Evolutionary conservation across 106 monocot genomes (phyloP).

Genomic region (Hemerocallis citrina): DNA sequence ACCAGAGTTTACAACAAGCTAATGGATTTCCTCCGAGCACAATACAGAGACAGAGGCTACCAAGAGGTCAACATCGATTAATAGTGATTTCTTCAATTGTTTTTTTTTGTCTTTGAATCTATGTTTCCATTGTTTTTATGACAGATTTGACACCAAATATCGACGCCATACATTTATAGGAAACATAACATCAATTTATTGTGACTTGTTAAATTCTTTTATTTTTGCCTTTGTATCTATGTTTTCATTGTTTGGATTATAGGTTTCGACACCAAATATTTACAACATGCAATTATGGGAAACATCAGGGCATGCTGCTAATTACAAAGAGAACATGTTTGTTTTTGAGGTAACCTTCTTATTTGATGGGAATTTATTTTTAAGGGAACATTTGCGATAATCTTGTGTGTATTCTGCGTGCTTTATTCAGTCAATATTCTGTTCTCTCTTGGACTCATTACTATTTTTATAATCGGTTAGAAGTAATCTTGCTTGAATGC

Average conservation of each 20-base stretch:
- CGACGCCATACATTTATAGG: conserved; percentile 99
- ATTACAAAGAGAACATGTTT: conserved; percentile 99
- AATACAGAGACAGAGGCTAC: conserved; percentile 89
- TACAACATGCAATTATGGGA: conserved; percentile 99
- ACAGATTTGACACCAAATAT: conserved; percentile 86
- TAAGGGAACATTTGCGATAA: neutral
- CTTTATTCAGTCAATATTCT: neutral
- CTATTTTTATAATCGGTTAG: neutral
- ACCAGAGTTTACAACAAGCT: conserved; percentile 88
- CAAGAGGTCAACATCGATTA: conserved; percentile 54
- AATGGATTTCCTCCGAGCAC: conserved; percentile 65
- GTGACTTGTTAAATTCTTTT: neutral
- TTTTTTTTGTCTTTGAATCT: too few relatives aligned
- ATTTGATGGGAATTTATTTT: neutral
- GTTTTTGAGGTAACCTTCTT: conserved; percentile 63
- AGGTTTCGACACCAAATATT: conserved; percentile 90
- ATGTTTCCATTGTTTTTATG: conserved; percentile 6
- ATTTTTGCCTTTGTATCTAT: too few relatives aligned
- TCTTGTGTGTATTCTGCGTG: neutral
- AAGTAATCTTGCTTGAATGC: conserved; percentile 1
- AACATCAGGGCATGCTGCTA: conserved; percentile 96
- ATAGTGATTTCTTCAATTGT: neutral
- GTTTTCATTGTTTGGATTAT: conserved; percentile 3
- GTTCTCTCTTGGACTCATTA: neutral
- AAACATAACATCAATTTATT: too few relatives aligned